Conservation (phyloP, 208 protist species). For the Crithidia acanthocephali region DNA sequence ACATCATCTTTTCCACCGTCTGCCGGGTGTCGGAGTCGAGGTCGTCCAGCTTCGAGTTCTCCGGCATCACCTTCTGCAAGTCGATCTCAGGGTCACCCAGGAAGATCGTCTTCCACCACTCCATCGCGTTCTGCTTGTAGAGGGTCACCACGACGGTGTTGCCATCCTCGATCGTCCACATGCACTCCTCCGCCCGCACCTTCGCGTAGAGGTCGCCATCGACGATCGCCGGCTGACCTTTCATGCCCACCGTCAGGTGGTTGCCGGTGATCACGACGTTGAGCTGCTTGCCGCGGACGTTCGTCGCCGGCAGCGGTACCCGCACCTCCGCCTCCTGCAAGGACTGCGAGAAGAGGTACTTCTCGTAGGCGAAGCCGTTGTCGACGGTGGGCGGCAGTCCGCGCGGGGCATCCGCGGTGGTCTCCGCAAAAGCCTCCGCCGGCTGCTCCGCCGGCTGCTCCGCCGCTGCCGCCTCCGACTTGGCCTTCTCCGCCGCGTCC, state of each 20-base stretch:
- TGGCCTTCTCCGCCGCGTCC: conserved; percentile 42
- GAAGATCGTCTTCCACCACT: conserved; percentile 95
- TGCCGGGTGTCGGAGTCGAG: conserved; percentile 94
- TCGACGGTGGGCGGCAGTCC: conserved; percentile 75
- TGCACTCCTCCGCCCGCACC: conserved; percentile 85
- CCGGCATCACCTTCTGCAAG: conserved; percentile 94
- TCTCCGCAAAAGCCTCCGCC: conserved; percentile 42
- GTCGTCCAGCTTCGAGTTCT: conserved; percentile 96
- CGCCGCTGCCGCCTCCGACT: conserved; percentile 41
- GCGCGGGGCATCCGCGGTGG: conserved; percentile 72
- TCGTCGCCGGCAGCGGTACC: conserved; percentile 71
- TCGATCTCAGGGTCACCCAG: conserved; percentile 91
- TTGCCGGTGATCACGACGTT: conserved; percentile 70
- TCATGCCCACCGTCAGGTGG: conserved; percentile 81
- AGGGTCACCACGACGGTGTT: conserved; percentile 85
- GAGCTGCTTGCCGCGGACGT: conserved; percentile 78
- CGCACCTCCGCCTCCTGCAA: conserved; percentile 91
- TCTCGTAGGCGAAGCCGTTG: conserved; percentile 91
- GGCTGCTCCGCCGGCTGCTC: conserved; percentile 35
- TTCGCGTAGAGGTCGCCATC: conserved; percentile 80
- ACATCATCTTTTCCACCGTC: conserved; percentile 98
- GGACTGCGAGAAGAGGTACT: conserved; percentile 90
- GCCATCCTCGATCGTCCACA: conserved; percentile 95
- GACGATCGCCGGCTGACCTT: conserved; percentile 81
- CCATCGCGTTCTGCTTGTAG: conserved; percentile 90